These are phyloP conservation scores for Curvularia eragrostidis DNA, from an alignment of 2,329 filamentous ascomycete genomes.

Conservation along the genomic window DNA sequence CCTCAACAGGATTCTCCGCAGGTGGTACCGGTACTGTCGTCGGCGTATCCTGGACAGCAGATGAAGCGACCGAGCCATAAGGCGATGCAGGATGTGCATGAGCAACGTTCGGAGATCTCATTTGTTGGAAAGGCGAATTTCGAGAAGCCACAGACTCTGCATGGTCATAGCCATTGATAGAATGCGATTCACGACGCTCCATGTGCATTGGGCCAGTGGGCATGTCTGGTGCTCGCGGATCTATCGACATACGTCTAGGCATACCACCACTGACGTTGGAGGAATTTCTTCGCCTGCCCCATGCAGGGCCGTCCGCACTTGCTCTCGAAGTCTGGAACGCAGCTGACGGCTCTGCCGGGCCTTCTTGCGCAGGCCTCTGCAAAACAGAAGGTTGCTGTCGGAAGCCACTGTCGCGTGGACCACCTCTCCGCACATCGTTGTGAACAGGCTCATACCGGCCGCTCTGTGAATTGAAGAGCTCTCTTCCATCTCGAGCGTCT, in stretches of 20 bases:
- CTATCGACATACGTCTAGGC: slow-evolving; percentile 67
- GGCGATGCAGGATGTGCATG: slow-evolving; percentile 47
- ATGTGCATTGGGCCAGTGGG: slow-evolving; percentile 35
- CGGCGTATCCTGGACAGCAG: slow-evolving; percentile 30
- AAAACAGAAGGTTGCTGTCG: slow-evolving; percentile 81
- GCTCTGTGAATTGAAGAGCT: slow-evolving; percentile 94
- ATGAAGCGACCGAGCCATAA: slow-evolving; percentile 42
- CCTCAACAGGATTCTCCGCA: slow-evolving; percentile 67
- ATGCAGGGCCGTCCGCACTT: slow-evolving; percentile 68
- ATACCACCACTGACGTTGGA: slow-evolving; percentile 92
- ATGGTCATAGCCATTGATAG: slow-evolving; percentile 38
- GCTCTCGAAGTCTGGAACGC: slow-evolving; percentile 82
- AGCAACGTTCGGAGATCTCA: slow-evolving; percentile 39
- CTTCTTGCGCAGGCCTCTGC: slow-evolving; percentile 71
- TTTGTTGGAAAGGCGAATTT: slow-evolving; percentile 32
- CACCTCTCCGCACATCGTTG: slow-evolving; percentile 71
- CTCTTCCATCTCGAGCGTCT: slow-evolving; percentile 66
- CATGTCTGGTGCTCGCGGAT: slow-evolving; percentile 53
- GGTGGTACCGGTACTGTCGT: slow-evolving; percentile 50
- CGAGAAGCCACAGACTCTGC: slow-evolving; percentile 31
- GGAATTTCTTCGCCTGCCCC: slow-evolving; percentile 80
- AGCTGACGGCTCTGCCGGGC: slow-evolving; percentile 80
- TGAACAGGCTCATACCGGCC: slow-evolving; percentile 86
- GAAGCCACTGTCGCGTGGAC: slow-evolving; percentile 70
- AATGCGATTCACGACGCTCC: slow-evolving; percentile 42